phyloP scores from a whole-genome alignment of 2,329 filamentous ascomycete genomes.

The Cylindrodendrum hubeiense region DNA sequence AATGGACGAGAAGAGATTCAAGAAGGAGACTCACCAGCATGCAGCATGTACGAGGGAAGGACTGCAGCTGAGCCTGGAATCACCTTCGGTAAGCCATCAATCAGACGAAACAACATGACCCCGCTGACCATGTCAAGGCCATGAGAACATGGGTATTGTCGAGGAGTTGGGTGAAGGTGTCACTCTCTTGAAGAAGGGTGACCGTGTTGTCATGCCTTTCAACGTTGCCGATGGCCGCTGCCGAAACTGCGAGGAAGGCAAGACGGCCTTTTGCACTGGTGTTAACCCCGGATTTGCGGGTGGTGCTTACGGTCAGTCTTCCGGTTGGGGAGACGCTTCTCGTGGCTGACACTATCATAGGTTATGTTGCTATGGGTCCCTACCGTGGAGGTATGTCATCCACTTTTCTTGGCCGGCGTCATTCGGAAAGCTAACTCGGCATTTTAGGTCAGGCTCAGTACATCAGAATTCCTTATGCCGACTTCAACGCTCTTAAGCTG shows the following conservation, averaged over 20 bases:
- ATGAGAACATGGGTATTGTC: constrained; percentile 73
- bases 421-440: neutral
- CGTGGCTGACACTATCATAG: constrained; percentile 24
- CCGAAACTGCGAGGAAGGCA: constrained; percentile 73
- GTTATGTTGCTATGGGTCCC: constrained; percentile 72
- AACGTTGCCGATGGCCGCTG: constrained; percentile 75
- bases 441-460: constrained; percentile 70
- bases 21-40: constrained; percentile 23
- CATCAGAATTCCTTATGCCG: constrained; percentile 73
- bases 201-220: constrained; percentile 74
- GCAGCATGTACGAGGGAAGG: constrained; percentile 74
- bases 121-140: constrained; percentile 44
- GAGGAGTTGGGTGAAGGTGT: constrained; percentile 69
- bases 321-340: neutral
- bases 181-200: constrained; percentile 71
- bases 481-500: constrained; percentile 74
- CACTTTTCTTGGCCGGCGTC: neutral
- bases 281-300: constrained; percentile 54
- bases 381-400: constrained; percentile 52
- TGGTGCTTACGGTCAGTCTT: constrained; percentile 47
- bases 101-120: too few species aligned
- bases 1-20: neutral
- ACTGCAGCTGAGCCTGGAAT: constrained; percentile 73
- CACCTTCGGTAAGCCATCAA: constrained; percentile 61
- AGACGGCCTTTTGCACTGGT: constrained; percentile 75